A percentile compares a stretch with the other conserved stretches of the same genome.
These are phyloP conservation scores for Neurospora cerealis DNA, from an alignment of 495 filamentous ascomycete genomes.

Conservation along the genomic window DNA sequence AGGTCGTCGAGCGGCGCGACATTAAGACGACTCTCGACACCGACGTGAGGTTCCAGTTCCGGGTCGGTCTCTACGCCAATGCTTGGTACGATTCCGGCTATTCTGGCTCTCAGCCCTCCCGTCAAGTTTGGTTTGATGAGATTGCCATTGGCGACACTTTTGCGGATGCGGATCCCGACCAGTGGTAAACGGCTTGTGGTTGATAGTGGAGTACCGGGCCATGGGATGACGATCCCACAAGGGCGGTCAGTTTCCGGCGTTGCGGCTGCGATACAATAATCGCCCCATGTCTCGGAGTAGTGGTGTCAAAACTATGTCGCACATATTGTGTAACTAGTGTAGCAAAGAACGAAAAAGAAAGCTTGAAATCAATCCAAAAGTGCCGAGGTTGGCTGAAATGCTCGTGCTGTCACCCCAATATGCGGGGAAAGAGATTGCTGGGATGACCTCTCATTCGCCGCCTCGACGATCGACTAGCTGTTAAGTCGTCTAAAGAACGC, in stretches of 20 bases:
- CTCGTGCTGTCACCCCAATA: neutral
- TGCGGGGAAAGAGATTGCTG: neutral
- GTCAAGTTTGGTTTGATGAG: slow-evolving; percentile 46
- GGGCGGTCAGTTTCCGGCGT: neutral
- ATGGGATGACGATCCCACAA: neutral
- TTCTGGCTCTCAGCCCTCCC: slow-evolving; percentile 36
- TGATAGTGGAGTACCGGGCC: neutral
- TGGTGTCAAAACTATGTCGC: neutral
- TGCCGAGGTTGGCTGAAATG: neutral
- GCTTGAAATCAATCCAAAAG: neutral
- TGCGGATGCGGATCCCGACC: slow-evolving; percentile 32
- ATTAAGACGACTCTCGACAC: slow-evolving; percentile 39
- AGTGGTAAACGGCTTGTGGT: slow-evolving; percentile 2
- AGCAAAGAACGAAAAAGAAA: neutral
- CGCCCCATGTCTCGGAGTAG: neutral
- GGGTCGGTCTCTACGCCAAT: slow-evolving; percentile 47
- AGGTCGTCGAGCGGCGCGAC: slow-evolving; percentile 34
- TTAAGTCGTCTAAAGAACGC: neutral
- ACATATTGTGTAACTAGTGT: neutral
- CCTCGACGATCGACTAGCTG: neutral
- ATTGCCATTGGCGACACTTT: slow-evolving; percentile 39
- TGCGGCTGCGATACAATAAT: neutral
- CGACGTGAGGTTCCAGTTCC: slow-evolving; percentile 38
- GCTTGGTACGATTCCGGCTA: slow-evolving; percentile 42
- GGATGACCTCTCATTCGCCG: neutral